Conservation (phyloP, 192 early-diverging fungal genomes). For the Coemansia sp. region DNA sequence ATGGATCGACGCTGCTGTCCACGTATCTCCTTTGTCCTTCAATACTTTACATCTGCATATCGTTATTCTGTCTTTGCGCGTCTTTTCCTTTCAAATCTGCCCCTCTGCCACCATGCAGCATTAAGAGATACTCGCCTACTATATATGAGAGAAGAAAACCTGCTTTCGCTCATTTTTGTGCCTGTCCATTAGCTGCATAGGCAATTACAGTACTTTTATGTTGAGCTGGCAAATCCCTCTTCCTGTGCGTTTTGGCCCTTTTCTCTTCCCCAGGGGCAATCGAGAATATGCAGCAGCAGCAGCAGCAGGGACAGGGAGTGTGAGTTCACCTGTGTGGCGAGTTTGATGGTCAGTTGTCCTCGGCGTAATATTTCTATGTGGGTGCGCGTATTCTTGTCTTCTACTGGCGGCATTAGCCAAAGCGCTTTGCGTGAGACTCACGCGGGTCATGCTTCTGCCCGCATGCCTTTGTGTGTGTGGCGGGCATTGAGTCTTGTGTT, state of each 20-base stretch:
- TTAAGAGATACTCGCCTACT: background rate
- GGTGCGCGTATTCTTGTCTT: background rate
- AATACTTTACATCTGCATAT: background rate
- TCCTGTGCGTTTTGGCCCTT: background rate
- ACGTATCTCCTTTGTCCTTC: background rate
- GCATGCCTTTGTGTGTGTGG: conserved; percentile 11
- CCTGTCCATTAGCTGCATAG: background rate
- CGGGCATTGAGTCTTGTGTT: conserved; percentile 1
- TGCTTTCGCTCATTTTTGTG: background rate
- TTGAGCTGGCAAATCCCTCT: background rate
- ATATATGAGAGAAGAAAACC: background rate
- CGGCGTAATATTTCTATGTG: conserved; percentile 7
- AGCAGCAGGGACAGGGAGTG: background rate
- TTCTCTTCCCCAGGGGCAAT: background rate
- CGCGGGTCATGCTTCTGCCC: conserved; percentile 7
- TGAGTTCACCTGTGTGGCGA: conserved; percentile 6
- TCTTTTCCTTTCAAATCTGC: background rate
- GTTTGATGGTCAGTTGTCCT: background rate
- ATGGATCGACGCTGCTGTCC: background rate
- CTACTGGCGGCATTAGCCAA: conserved; percentile 13
- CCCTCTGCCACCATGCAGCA: background rate
- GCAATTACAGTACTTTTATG: background rate
- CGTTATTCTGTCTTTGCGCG: background rate
- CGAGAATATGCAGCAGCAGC: background rate
- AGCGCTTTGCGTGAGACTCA: conserved; percentile 12